Percentiles rank a stretch among this genome's conserved stretches.
Conservation (phyloP, 805 yeast genomes). For the Cyberlindnera petersonii region DNA sequence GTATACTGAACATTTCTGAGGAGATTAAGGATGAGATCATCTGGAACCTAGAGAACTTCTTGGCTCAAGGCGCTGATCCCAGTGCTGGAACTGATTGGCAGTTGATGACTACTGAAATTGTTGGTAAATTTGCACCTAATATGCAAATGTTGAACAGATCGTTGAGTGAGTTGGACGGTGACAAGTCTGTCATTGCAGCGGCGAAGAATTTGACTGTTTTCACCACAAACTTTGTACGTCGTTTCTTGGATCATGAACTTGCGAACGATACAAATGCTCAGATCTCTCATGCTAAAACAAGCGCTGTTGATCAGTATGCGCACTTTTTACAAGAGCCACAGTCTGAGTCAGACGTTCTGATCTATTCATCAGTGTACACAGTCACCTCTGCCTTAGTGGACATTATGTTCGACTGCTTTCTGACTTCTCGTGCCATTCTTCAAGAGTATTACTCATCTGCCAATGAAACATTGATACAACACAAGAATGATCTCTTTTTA, state of each 20-base stretch:
- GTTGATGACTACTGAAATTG: slow-evolving; percentile 43
- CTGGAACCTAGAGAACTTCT: slow-evolving; percentile 30
- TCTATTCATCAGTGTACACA: slow-evolving; percentile 44
- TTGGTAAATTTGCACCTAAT: slow-evolving; percentile 50
- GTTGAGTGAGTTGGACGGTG: slow-evolving; percentile 1
- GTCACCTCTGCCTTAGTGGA: slow-evolving; percentile 39
- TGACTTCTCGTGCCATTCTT: slow-evolving; percentile 29
- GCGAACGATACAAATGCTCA: slow-evolving; percentile 6
- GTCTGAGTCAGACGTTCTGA: slow-evolving; percentile 41
- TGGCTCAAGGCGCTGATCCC: slow-evolving; percentile 36
- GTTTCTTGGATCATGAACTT: slow-evolving; percentile 34
- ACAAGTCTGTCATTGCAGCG: slow-evolving; percentile 17
- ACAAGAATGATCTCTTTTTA: background rate
- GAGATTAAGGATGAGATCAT: slow-evolving; percentile 35
- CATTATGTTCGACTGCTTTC: slow-evolving; percentile 34
- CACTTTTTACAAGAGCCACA: slow-evolving; percentile 38
- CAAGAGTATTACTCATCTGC: slow-evolving; percentile 19
- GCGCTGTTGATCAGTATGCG: slow-evolving; percentile 45
- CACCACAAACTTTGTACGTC: slow-evolving; percentile 42
- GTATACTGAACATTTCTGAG: slow-evolving; percentile 35
- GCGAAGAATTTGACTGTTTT: slow-evolving; percentile 36
- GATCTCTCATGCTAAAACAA: slow-evolving; percentile 25
- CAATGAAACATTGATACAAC: background rate
- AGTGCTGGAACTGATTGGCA: slow-evolving; percentile 52
- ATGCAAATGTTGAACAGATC: slow-evolving; percentile 40